phyloP scores from a whole-genome alignment of 331 rosid species.

The Quercus tomentella region DNA sequence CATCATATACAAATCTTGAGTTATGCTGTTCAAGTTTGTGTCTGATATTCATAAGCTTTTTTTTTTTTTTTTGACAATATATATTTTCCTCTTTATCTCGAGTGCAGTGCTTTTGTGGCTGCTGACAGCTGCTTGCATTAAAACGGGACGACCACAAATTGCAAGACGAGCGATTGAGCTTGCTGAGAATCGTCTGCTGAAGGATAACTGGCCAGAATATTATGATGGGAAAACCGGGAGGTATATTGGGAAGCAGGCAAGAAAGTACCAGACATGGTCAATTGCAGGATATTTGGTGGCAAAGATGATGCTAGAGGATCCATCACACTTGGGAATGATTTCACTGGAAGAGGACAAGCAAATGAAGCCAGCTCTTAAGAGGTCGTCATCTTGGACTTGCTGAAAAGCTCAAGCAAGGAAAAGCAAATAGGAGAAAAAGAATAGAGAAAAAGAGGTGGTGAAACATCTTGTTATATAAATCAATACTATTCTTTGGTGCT shows the following conservation, averaged over 20 bases:
- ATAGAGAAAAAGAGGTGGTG: slow-evolving; percentile 36
- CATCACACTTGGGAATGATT: slow-evolving; percentile 93
- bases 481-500: slow-evolving; percentile 48
- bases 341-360: slow-evolving; percentile 94
- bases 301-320: slow-evolving; percentile 96
- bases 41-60: not conserved
- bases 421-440: slow-evolving; percentile 2
- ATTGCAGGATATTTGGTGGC: slow-evolving; percentile 92
- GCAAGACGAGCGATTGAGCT: slow-evolving; percentile 92
- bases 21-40: not conserved
- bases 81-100: slow-evolving; percentile 8
- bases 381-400: slow-evolving; percentile 94
- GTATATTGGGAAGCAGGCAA: slow-evolving; percentile 85
- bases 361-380: slow-evolving; percentile 80
- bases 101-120: slow-evolving; percentile 87
- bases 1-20: not conserved
- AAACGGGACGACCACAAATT: slow-evolving; percentile 88
- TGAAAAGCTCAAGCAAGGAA: slow-evolving; percentile 34
- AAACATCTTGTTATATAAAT: slow-evolving; percentile 44
- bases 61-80: not conserved
- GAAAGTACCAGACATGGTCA: slow-evolving; percentile 96
- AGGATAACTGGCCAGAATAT: slow-evolving; percentile 95
- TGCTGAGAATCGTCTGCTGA: slow-evolving; percentile 79
- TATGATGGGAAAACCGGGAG: slow-evolving; percentile 90
- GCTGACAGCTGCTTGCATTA: slow-evolving; percentile 93